Base-by-base conservation (phyloP, 2,329 filamentous ascomycete genomes). In the Phyllosticta ampelicida region DNA sequence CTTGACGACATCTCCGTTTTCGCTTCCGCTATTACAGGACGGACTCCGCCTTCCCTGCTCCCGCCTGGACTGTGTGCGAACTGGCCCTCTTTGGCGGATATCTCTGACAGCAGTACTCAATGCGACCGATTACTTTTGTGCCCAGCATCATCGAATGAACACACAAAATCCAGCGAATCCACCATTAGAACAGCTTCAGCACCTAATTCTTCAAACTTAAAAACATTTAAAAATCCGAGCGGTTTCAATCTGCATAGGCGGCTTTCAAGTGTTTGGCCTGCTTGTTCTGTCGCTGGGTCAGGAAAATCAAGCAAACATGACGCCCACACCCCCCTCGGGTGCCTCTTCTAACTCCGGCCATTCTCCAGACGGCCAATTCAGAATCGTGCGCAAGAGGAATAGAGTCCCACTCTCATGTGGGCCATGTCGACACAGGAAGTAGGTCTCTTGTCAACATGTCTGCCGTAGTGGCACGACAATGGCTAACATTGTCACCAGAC, bases 401-500 rank as follows among this genome's bases (percentile, higher is more conserved):
- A 81, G 92, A 60, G 86, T 96, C 16, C 92, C 92, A 52, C 78
- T 97, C 54, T 96, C 90, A 67, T 97, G 92, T 71, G 89, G 86
- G 64, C 89, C 91, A 29, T 97, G 92, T 73, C 82, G 92, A 69
- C 88, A 91, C 66, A 85, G 91, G 76, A 97, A 97, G 89, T 94
- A 77, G 76, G 80, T 58, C 50, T 51, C 11, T 11, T 50, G 30
- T 56, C 21, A 6, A 23, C 18, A 51, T n/a, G 13, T 13, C 23
- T 9, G 19, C 29, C 36, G 28, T 18, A 49, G 16, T n/a, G n/a
- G 23, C 59, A 65, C 70, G 57, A n/a, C 16, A 44, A 70, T 62
- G 10, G 54, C 49, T 54, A 26, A 26, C 54, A 51, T 54, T 9
- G 1, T 29, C 26, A 48, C 60, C 62, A 84, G 80, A 67, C 82